phyloP scores from a whole-genome alignment of 176 grass and related monocot genomes.

The Bromus sterilis region DNA sequence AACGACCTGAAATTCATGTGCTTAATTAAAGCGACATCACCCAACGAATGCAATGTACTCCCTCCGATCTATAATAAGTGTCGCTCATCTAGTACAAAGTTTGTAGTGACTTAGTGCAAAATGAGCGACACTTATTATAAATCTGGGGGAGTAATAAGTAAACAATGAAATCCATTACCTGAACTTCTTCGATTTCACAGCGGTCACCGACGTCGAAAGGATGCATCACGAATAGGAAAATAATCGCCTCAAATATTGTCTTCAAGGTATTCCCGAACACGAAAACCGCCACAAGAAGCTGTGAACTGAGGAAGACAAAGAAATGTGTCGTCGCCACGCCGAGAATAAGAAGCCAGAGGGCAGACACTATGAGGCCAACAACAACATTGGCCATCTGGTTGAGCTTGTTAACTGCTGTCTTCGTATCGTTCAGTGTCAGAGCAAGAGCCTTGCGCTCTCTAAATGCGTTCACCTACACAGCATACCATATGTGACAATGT shows the following conservation, averaged over 20 bases:
- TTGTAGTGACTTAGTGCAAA: no score
- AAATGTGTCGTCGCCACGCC: slow-evolving; percentile 47
- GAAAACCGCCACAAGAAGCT: slow-evolving; percentile 47
- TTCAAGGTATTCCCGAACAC: slow-evolving; percentile 63
- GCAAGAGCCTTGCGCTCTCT: slow-evolving; percentile 57
- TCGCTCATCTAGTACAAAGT: no score
- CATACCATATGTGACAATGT: not conserved
- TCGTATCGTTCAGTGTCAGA: slow-evolving; percentile 53
- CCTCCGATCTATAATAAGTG: no score
- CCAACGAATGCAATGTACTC: not conserved
- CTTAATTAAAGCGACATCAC: not conserved
- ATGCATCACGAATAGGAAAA: slow-evolving; percentile 60
- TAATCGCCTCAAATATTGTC: slow-evolving; percentile 50
- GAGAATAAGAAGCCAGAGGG: slow-evolving; percentile 40
- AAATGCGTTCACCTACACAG: slow-evolving; percentile 50
- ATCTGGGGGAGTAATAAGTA: no score
- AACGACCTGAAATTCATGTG: slow-evolving; percentile 25
- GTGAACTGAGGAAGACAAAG: slow-evolving; percentile 48
- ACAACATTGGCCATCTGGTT: slow-evolving; percentile 40
- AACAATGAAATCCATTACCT: no score
- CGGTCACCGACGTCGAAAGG: slow-evolving; percentile 61
- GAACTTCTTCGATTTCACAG: slow-evolving; percentile 44
- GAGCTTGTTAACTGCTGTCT: slow-evolving; percentile 60
- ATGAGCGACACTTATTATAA: no score
- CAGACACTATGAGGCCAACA: slow-evolving; percentile 37